These are phyloP conservation scores for Flaveria sonorensis DNA, from an alignment of 129 eudicot species.

Conservation along the genomic window DNA sequence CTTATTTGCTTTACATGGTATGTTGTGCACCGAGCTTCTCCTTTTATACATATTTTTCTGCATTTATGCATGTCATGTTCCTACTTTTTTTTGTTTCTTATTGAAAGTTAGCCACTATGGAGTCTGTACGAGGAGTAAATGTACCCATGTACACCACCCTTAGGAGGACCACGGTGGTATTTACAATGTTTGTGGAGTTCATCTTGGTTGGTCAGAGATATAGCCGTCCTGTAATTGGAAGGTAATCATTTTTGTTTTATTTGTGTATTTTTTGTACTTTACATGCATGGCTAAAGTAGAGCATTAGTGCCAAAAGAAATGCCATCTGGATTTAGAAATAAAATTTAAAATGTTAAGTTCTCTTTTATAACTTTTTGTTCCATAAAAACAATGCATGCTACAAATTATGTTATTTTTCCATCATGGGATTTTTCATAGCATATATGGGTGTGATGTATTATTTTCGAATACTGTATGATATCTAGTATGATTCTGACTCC, in stretches of 20 bases:
- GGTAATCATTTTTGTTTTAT: constrained; percentile 47
- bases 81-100: constrained; percentile 30
- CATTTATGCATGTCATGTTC: constrained; percentile 13
- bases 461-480: not conserved
- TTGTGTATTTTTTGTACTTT: constrained; percentile 1
- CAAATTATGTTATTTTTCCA: not conserved
- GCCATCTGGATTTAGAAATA: not conserved
- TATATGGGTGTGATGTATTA: not conserved
- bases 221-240: constrained; percentile 64
- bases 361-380: not conserved
- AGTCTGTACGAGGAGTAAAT: constrained; percentile 94
- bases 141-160: constrained; percentile 99
- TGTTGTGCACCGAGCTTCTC: constrained; percentile 8
- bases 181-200: constrained; percentile 90
- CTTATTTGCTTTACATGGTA: constrained; percentile 98
- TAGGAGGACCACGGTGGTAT: constrained; percentile 93
- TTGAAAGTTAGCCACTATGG: constrained; percentile 91
- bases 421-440: constrained; percentile 13
- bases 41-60: constrained; percentile 14
- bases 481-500: constrained; percentile 19
- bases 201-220: constrained; percentile 76
- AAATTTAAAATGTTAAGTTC: not conserved
- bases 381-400: too few species aligned
- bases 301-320: not conserved
- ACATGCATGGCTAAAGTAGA: not conserved